Evolutionary conservation across 768 basidiomycete species (phyloP), one percentile per base, ranked within the genome.

Genomic region (Lactifluus subvellereus): DNA sequence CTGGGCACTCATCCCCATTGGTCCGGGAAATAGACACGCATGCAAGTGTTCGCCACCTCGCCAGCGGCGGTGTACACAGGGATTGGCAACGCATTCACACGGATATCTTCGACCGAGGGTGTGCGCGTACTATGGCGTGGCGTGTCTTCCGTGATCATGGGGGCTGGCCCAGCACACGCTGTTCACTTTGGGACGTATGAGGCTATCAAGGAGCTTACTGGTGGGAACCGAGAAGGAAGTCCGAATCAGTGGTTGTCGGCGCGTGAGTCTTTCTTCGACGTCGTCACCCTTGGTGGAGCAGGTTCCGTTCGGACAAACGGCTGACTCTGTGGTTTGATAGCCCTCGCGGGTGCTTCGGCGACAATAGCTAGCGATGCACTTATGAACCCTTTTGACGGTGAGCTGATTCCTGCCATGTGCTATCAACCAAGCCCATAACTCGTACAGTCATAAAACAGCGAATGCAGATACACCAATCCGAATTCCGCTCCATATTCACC

Each of bases 301-400:
- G 30, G 22, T 48, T 35, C n/a, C 27, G 45, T 6, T 10, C n/a
- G 40, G 18, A 53, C 32, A 32, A 47, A 18, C 43, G 52, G 52
- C 52, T 47, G 43, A 54, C 43, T 14, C 3, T 27, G 33, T 33
- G 53, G 30, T 37, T 22, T 57, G 38, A 27, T 51, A 93, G 97
- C 96, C 35, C 69, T 94, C 35, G 97, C 97, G 35, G 97, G 97
- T 65, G 97, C 94, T 50, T 84, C 88, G 0, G 97, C 96, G 0
- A 98, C 97, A 10, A 90, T 95, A 67, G 90, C 94, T 3, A 90
- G 88, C 61, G 97, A 99, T 77, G 97, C 97, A 2, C 78, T 98
- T 59, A 99, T 99, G 97, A 99, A 98, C 74, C 97, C 97, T 2
- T 99, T 99, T 71, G 97, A 99, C 77, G 96, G 96, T 97, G 74